Percentiles rank a stretch among this genome's conserved stretches.
phyloP scores from a whole-genome alignment of 1,284 basidiomycete species.

The Trichosporon sp. region DNA sequence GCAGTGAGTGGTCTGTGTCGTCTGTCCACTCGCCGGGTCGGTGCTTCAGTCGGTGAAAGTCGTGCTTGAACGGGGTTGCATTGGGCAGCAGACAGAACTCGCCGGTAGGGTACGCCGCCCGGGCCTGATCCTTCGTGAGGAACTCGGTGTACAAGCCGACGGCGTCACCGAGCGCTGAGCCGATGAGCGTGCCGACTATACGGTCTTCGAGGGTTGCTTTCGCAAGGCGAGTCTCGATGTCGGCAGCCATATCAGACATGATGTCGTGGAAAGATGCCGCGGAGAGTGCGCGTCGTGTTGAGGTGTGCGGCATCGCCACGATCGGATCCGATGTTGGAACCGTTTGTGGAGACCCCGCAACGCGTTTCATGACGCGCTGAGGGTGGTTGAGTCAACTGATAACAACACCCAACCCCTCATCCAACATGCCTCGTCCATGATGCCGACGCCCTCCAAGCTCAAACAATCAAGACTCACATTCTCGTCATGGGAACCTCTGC shows the following conservation, averaged over 20 bases:
- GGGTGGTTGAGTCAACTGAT: constrained; percentile 1
- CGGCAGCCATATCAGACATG: background rate
- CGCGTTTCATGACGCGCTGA: background rate
- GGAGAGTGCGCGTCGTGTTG: background rate
- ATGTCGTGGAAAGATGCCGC: background rate
- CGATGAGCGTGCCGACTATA: constrained; percentile 24
- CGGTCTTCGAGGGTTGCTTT: constrained; percentile 25
- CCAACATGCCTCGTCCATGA: background rate
- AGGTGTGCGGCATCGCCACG: background rate
- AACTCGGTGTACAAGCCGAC: constrained; percentile 33
- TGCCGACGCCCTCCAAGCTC: constrained; percentile 8
- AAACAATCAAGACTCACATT: constrained; percentile 12
- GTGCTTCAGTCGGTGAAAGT: constrained; percentile 31
- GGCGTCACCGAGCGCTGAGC: constrained; percentile 30
- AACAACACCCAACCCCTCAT: background rate
- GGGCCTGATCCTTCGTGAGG: constrained; percentile 14
- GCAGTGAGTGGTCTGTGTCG: constrained; percentile 32
- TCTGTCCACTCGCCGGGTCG: constrained; percentile 30
- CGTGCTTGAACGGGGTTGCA: constrained; percentile 28
- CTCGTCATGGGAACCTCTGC: constrained; percentile 1
- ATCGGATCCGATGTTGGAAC: background rate
- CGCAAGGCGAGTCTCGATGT: background rate
- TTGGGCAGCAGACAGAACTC: constrained; percentile 22
- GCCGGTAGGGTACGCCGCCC: constrained; percentile 18
- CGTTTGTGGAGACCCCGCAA: background rate